A percentile compares a stretch with the other conserved stretches of the same genome.
Evolutionary conservation across 352 stramenopile species (phyloP).

Genomic region (Phytophthora sp.): DNA sequence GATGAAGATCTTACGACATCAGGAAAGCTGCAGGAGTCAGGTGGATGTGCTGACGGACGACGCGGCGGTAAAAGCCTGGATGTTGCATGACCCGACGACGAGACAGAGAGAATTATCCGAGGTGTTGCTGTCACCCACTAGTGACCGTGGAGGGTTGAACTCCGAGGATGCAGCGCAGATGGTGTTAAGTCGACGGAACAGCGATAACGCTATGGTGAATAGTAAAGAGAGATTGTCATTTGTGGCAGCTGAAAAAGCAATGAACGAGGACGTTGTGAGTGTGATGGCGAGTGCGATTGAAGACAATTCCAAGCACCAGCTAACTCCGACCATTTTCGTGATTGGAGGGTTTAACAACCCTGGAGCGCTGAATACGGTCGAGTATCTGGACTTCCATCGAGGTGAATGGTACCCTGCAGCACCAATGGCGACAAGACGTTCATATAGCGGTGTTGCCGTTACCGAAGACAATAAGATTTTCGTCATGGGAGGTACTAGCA

Average conservation of each 20-base stretch:
- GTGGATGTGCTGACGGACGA: constrained; percentile 30
- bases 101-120: constrained; percentile 40
- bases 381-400: constrained; percentile 73
- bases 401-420: constrained; percentile 62
- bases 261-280: constrained; percentile 1
- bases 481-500: constrained; percentile 70
- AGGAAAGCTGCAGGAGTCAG: constrained; percentile 23
- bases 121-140: constrained; percentile 1
- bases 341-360: constrained; percentile 76
- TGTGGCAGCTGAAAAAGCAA: not conserved
- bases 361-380: constrained; percentile 56
- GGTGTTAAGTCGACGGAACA: constrained; percentile 22
- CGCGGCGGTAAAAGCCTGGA: constrained; percentile 53
- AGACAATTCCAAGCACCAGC: constrained; percentile 15
- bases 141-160: not conserved
- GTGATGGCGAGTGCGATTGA: constrained; percentile 10
- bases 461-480: constrained; percentile 54
- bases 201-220: constrained; percentile 52
- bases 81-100: constrained; percentile 50
- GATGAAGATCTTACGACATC: constrained; percentile 50
- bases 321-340: constrained; percentile 66
- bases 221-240: constrained; percentile 35
- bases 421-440: constrained; percentile 59
- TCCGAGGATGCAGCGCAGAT: not conserved
- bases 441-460: constrained; percentile 67